phyloP scores from a whole-genome alignment of 306 rosid species.

The Sicyos baderoa region DNA sequence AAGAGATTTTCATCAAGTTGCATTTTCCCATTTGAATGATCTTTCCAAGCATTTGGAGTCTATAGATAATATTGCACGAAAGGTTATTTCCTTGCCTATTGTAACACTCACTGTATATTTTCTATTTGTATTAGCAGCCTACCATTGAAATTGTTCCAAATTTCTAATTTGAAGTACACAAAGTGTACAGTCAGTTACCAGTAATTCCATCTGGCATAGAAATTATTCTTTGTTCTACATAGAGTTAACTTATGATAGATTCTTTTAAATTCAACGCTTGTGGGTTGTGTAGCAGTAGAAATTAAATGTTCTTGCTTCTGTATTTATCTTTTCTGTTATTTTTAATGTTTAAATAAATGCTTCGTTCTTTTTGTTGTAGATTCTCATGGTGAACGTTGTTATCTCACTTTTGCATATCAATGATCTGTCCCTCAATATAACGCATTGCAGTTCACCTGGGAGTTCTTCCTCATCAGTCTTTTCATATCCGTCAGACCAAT shows the following conservation, averaged over 20 bases:
- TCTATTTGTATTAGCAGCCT: slow-evolving; percentile 24
- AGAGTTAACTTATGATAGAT: too few relatives aligned
- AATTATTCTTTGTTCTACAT: background rate
- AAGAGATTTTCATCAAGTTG: slow-evolving; percentile 41
- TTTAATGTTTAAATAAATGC: slow-evolving; percentile 9
- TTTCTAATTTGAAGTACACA: background rate
- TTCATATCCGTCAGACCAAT: slow-evolving; percentile 37
- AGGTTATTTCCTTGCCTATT: slow-evolving; percentile 44
- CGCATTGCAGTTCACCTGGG: slow-evolving; percentile 46
- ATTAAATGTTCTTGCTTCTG: background rate
- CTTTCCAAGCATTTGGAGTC: slow-evolving; percentile 82
- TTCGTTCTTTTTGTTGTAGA: slow-evolving; percentile 37
- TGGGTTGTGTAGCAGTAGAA: slow-evolving; percentile 8
- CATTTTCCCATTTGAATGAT: slow-evolving; percentile 65
- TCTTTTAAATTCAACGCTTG: too few relatives aligned
- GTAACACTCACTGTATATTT: slow-evolving; percentile 21
- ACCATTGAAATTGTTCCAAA: background rate
- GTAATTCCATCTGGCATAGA: background rate
- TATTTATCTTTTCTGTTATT: slow-evolving; percentile 4
- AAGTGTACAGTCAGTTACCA: background rate
- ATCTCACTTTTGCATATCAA: slow-evolving; percentile 85
- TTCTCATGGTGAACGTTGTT: slow-evolving; percentile 70
- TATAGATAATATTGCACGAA: slow-evolving; percentile 68
- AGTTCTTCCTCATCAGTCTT: slow-evolving; percentile 32
- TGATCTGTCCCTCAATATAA: slow-evolving; percentile 58